These are phyloP conservation scores for Xylaria sp. DNA, from an alignment of 2,329 filamentous ascomycete genomes.

Conservation along the genomic window DNA sequence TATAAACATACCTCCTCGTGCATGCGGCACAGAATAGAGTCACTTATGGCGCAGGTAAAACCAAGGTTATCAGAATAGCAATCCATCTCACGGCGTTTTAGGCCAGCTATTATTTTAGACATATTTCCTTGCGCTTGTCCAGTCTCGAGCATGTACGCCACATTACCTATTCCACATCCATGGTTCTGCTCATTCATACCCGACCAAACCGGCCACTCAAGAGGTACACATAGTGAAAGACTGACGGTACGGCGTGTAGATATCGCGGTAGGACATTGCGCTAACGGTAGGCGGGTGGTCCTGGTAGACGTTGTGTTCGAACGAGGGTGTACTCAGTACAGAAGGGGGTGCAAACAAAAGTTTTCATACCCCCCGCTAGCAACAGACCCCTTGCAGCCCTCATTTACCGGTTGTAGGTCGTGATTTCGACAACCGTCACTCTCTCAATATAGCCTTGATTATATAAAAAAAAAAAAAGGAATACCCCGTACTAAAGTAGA, in stretches of 20 bases:
- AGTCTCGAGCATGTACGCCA: not conserved
- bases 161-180: not conserved
- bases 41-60: not conserved
- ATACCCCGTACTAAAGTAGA: too few relatives aligned
- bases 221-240: too few relatives aligned
- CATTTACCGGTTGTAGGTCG: too few relatives aligned
- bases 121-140: not conserved
- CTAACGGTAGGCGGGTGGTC: not conserved
- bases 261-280: not conserved
- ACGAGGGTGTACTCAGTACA: too few relatives aligned
- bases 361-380: too few relatives aligned
- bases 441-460: too few relatives aligned
- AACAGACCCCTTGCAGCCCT: too few relatives aligned
- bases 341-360: too few relatives aligned
- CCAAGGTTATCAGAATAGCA: not conserved
- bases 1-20: not conserved
- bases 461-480: too few relatives aligned
- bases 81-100: not conserved
- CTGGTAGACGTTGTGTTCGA: not conserved
- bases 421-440: too few relatives aligned
- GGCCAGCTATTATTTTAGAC: not conserved
- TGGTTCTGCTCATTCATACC: conserved; percentile 1
- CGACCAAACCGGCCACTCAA: not conserved
- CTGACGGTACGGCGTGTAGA: too few relatives aligned
- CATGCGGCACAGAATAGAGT: not conserved